Base-by-base conservation (phyloP, 805 yeast genomes). In the Candida awuae region DNA sequence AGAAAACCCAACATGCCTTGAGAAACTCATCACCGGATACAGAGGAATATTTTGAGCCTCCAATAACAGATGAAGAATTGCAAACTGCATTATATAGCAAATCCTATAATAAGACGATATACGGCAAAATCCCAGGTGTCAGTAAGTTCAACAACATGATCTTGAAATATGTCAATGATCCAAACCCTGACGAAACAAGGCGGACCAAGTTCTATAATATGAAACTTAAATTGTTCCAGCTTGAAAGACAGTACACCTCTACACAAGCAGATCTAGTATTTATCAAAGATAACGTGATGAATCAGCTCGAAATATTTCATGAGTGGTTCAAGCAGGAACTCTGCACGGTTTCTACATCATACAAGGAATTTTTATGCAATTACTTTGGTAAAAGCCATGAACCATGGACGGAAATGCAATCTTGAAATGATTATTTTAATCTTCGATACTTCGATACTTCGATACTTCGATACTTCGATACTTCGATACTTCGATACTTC, bases 101-200 rank as follows among this genome's bases (percentile, higher is more conserved):
- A 41, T 49, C 59, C 1, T 35, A 16, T 6, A 51, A 55, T 32
- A 52, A 56, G 31, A 41, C 58, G 14, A 46, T 50, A 19, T 57
- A 51, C 37, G 61, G 53, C 12, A 62, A 55, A 30, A 58, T 62
- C 8, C 67, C 67, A 1, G 66, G 65, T 4, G 43, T 62, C 23
- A 58, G 50, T 33, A 59, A 52, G 37, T 34, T 62, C n/a, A 61
- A 59, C 42, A 61, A 51, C 35, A 58, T 56, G 26, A 49, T 62
- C 4, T 45, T 50, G 22, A 58, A 61, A 34, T 59, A 61, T 42
- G 49, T 46, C 9, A 59, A 62, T 23, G 66, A 62, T 33, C 45
- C 53, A 1, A 55, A 60, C 41, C 64, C 63, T 2, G 63, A 59
- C 23, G 59, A 53, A 34, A 59, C 66, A 6, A 42, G 65, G 28